Evolutionary conservation across 1,284 basidiomycete genomes (phyloP), one percentile per base, ranked within the genome.

Genomic region (Ceratobasidium sp.): DNA sequence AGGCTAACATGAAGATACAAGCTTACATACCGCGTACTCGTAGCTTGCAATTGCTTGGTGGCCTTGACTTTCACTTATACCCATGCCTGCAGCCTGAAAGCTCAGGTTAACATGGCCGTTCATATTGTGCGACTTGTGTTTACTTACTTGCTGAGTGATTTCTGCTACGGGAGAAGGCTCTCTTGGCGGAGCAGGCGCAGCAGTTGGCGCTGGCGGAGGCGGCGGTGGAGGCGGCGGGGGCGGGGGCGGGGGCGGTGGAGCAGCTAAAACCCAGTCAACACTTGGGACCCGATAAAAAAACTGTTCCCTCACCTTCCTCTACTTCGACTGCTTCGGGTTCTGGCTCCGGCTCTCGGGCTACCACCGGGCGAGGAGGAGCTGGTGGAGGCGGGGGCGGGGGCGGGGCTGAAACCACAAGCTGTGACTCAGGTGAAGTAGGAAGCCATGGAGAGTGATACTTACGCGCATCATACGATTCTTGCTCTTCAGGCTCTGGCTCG

Each of bases 11-110:
- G 33, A 20, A 69, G 14, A 35, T 52, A 10, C 35, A 33, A 44
- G 33, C 10, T 30, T 66, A 79, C 82, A 73, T 71, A 90, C 93
- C 83, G 93, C 92, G 82, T 97, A 97, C 14, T 93, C 91, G 84
- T 91, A 97, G 38, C 93, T 81, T 0, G 92, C 93, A 44, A 92
- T 84, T 0, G 92, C 93, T 65, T 88, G 88, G 8, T 89, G 77
- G 79, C 94, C 89, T 83, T 89, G 79, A 77, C 90, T 87, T 27
- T 65, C 41, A 16, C 52, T 82, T 75, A 80, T 81, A 70, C 81
- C 85, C 60, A 80, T 30, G 12, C 54, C 78, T 14, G 65, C 78
- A 18, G 52, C 50, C 55, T 65, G n/a, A 14, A 35, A 54, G 57
- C 41, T 30, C 30, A 18, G 4, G 14, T 65, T 44, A 23, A 10